Conservation (phyloP, 2,329 filamentous ascomycete species). For the Tolypocladium capitatum region DNA sequence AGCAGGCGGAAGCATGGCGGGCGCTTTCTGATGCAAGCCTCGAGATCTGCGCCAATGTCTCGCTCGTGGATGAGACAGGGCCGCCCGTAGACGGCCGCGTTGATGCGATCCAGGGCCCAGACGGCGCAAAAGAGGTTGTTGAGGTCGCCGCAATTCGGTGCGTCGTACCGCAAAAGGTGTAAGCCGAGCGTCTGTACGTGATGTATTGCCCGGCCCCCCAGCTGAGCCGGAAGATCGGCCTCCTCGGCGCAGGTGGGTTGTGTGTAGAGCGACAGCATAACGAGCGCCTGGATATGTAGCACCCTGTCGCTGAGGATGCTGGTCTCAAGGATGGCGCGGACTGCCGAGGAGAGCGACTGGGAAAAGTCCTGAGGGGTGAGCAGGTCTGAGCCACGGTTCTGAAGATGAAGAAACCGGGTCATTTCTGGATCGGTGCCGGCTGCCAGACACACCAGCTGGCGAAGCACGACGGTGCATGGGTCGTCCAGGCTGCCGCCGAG, state of each 20-base stretch:
- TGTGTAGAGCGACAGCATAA: constrained; percentile 44
- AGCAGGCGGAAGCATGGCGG: constrained; percentile 43
- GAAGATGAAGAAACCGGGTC: constrained; percentile 29
- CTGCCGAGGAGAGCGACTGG: constrained; percentile 31
- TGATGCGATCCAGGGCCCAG: constrained; percentile 48
- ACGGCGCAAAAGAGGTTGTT: constrained; percentile 43
- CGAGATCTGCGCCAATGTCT: constrained; percentile 41
- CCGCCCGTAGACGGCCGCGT: constrained; percentile 45
- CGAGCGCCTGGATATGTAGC: constrained; percentile 38
- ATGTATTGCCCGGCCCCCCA: constrained; percentile 40
- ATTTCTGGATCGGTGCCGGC: constrained; percentile 36
- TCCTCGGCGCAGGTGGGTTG: constrained; percentile 41
- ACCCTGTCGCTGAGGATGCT: constrained; percentile 41
- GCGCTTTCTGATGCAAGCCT: constrained; percentile 35
- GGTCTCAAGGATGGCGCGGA: constrained; percentile 37
- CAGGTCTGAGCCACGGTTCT: constrained; percentile 22
- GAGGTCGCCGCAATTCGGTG: constrained; percentile 25
- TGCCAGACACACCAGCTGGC: constrained; percentile 42
- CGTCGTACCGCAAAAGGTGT: constrained; percentile 33
- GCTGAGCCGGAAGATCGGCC: constrained; percentile 38
- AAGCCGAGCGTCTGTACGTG: constrained; percentile 43
- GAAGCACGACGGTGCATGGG: constrained; percentile 29
- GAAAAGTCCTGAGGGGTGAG: constrained; percentile 35
- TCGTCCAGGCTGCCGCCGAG: constrained; percentile 16
- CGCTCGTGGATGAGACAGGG: constrained; percentile 47